Evolutionary conservation across 768 basidiomycete genomes (phyloP).

Genomic region (Neoboletus subvelutipes): DNA sequence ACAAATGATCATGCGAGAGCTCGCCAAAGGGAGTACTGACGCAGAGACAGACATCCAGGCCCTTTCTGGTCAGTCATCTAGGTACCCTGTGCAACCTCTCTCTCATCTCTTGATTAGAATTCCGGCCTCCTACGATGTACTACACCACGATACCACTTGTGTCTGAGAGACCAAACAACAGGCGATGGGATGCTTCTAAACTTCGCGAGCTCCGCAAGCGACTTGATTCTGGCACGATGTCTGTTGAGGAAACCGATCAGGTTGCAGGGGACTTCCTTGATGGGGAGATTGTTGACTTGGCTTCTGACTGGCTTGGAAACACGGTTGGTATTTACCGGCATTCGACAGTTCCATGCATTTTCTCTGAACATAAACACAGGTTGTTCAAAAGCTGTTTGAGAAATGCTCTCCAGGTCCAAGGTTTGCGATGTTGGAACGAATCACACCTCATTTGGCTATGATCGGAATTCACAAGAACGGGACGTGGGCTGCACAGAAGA

Average conservation of each 20-base stretch:
- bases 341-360: background rate
- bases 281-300: slow-evolving; percentile 91
- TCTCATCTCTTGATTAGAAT: slow-evolving; percentile 50
- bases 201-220: slow-evolving; percentile 93
- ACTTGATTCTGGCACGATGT: slow-evolving; percentile 86
- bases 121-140: slow-evolving; percentile 92
- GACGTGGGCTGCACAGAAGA: slow-evolving; percentile 99
- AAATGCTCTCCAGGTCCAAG: slow-evolving; percentile 75
- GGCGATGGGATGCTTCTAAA: slow-evolving; percentile 91
- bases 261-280: slow-evolving; percentile 90
- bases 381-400: slow-evolving; percentile 97
- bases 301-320: slow-evolving; percentile 98
- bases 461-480: slow-evolving; percentile 99
- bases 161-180: slow-evolving; percentile 78
- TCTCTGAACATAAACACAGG: slow-evolving; percentile 40
- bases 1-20: slow-evolving; percentile 95
- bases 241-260: slow-evolving; percentile 83
- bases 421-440: slow-evolving; percentile 90
- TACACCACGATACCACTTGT: slow-evolving; percentile 94
- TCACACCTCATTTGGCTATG: slow-evolving; percentile 91
- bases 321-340: slow-evolving; percentile 44
- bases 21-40: slow-evolving; percentile 73
- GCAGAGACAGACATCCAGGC: slow-evolving; percentile 84
- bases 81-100: background rate
- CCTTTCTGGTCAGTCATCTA: slow-evolving; percentile 67